Base-by-base conservation (phyloP, 805 yeast genomes). In the Yarrowia deformans region DNA sequence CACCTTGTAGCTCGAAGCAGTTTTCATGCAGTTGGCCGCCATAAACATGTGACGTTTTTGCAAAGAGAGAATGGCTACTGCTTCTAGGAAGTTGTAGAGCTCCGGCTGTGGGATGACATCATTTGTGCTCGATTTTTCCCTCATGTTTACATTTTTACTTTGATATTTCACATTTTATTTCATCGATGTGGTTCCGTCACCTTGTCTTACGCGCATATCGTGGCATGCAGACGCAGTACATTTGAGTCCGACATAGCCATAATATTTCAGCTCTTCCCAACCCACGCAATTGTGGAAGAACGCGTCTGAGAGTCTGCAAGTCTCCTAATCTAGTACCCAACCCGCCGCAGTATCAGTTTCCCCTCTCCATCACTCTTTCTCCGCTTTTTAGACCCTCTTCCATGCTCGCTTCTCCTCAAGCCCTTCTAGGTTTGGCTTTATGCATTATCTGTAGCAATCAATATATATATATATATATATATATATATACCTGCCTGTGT, bases 361-460 rank as follows among this genome's bases (percentile, higher is more conserved):
- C 42, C 56, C 56, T 52, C 56, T 12, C n/a, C 56, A 49, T 49
- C 54, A 32, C 54, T 16, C 37, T 16, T 14, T 32, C 54, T 49
- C 54, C 37, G 37, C 23, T n/a, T 49, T 48, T 49, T 49, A 49
- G 54, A 8, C 14, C 23, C 40, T 50, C 55, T 34, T 32, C 37
- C 23, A 1, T n/a, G 16, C 34, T 35, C 29, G 39, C 45, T 18
- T 29, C 43, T 52, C 45, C 29, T 18, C 39, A 49, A 49, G 54
- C 39, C 19, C 39, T 14, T 49, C 19, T 14, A 39, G 6, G 45
- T 37, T 54, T 54, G 43, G 23, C 45, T 39, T 54, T 39, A 54
- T 54, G 60, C 60, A 54, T 54, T 52, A 52, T 52, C 56, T 52
- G 54, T 49, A 54, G 60, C 60, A 54, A 54, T 54, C 60, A 19